Evolutionary conservation across 164 flowering plant genomes (phyloP).

Genomic region (Hamamelis virginiana): DNA sequence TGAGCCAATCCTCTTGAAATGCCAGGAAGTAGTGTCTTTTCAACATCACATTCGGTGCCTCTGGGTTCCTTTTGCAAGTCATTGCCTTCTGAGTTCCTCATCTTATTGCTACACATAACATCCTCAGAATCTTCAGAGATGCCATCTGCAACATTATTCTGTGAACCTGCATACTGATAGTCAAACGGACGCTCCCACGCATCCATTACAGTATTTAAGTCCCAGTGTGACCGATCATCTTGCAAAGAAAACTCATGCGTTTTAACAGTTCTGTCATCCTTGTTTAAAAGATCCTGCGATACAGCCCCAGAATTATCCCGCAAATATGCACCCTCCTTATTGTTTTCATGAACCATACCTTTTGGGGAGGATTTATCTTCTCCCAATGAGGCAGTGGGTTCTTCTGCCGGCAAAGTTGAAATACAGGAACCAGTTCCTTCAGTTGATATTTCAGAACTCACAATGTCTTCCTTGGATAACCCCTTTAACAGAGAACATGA

Average conservation of each 20-base stretch:
- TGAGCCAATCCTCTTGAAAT: constrained; percentile 6
- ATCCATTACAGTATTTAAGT: constrained; percentile 52
- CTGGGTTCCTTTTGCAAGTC: constrained; percentile 13
- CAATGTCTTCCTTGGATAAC: constrained; percentile 11
- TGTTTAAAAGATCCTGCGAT: constrained; percentile 6
- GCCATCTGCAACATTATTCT: constrained; percentile 5
- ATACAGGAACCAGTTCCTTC: constrained; percentile 14
- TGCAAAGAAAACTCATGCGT: constrained; percentile 18
- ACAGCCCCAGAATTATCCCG: constrained; percentile 1
- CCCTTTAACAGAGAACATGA: constrained; percentile 8
- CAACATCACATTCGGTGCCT: constrained; percentile 8
- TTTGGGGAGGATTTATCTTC: constrained; percentile 8
- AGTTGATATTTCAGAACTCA: constrained; percentile 13
- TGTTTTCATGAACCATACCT: constrained; percentile 6
- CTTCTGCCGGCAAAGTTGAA: constrained; percentile 5
- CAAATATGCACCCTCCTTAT: not conserved
- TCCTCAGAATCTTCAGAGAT: constrained; percentile 3
- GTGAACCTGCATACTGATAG: constrained; percentile 18
- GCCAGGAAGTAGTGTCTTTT: constrained; percentile 5
- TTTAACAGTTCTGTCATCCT: constrained; percentile 10
- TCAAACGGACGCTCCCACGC: constrained; percentile 43
- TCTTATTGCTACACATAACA: constrained; percentile 8
- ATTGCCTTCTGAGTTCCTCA: constrained; percentile 1
- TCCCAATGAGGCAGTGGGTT: constrained; percentile 1
- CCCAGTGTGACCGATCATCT: constrained; percentile 53